phyloP scores from a whole-genome alignment of 2,329 filamentous ascomycete genomes.

The Hirsutella minnesotensis region DNA sequence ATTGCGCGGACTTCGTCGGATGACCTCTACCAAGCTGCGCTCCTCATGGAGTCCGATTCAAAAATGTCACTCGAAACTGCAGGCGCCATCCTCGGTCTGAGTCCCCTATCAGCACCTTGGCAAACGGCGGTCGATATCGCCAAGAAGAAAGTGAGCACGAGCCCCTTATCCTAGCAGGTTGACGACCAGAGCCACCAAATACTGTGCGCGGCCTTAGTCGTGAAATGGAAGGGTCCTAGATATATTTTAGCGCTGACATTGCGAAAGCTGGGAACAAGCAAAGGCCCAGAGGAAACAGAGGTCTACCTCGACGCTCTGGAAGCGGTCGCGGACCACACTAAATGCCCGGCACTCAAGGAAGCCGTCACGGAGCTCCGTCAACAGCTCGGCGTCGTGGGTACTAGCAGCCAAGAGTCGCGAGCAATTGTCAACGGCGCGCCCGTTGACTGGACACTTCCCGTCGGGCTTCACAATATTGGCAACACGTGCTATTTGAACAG shows the following conservation, averaged over 20 bases:
- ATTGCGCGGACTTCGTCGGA: conserved; percentile 22
- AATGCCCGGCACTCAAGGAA: conserved; percentile 12
- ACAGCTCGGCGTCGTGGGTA: conserved; percentile 2
- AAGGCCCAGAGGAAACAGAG: conserved; percentile 15
- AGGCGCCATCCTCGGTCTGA: conserved; percentile 18
- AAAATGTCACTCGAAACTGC: conserved; percentile 24
- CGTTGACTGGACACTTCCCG: conserved; percentile 49
- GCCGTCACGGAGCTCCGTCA: conserved; percentile 13
- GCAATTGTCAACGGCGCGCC: conserved; percentile 3
- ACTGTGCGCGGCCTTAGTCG: too few relatives aligned
- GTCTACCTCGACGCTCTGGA: conserved; percentile 23
- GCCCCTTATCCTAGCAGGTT: not conserved
- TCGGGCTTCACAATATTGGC: conserved; percentile 84
- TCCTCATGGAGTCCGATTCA: conserved; percentile 21
- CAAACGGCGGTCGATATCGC: conserved; percentile 12
- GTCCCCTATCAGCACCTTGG: conserved; percentile 11
- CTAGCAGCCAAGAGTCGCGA: conserved; percentile 5
- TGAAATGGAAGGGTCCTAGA: too few relatives aligned
- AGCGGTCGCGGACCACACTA: conserved; percentile 19
- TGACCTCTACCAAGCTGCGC: conserved; percentile 19
- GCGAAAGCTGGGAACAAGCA: conserved; percentile 13
- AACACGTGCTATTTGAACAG: conserved; percentile 99
- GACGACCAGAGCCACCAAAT: not conserved
- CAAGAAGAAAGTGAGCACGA: conserved; percentile 15
- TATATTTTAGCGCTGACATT: conserved; percentile 1